A percentile compares a stretch with the other conserved stretches of the same genome.
Conservation (phyloP, 495 filamentous ascomycete species). For the Talaromyces trachyspermus region DNA sequence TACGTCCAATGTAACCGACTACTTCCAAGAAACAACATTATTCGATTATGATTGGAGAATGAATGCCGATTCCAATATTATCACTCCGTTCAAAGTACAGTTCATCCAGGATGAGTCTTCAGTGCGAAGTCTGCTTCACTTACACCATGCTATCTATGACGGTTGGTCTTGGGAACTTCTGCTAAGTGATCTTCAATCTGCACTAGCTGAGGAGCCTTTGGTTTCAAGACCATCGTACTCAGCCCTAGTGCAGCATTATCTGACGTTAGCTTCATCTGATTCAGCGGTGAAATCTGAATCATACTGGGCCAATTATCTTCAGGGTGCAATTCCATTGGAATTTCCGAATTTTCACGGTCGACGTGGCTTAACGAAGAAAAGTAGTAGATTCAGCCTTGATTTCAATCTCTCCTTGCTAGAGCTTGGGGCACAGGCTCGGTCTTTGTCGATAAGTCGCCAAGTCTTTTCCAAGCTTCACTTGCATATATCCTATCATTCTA, state of each 20-base stretch:
- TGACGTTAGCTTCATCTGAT: constrained; percentile 28
- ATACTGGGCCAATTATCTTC: constrained; percentile 63
- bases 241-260: constrained; percentile 23
- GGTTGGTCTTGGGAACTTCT: constrained; percentile 77
- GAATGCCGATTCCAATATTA: constrained; percentile 32
- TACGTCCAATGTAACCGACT: constrained; percentile 25
- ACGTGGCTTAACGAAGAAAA: constrained; percentile 7
- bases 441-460: constrained; percentile 32
- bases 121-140: constrained; percentile 34
- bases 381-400: constrained; percentile 28
- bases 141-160: constrained; percentile 78
- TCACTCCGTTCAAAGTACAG: constrained; percentile 51
- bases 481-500: constrained; percentile 56
- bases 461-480: constrained; percentile 65
- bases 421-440: constrained; percentile 23
- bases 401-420: constrained; percentile 18
- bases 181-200: constrained; percentile 49
- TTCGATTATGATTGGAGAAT: constrained; percentile 21
- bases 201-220: constrained; percentile 19
- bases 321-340: constrained; percentile 19
- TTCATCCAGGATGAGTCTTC: constrained; percentile 23
- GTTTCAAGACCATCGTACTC: constrained; percentile 20
- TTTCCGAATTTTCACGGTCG: constrained; percentile 24
- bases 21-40: constrained; percentile 29
- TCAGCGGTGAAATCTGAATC: constrained; percentile 36